Evolutionary conservation across 306 rosid genomes (phyloP), one percentile per base, ranked within the genome.

Genomic region (Morella rubra): DNA sequence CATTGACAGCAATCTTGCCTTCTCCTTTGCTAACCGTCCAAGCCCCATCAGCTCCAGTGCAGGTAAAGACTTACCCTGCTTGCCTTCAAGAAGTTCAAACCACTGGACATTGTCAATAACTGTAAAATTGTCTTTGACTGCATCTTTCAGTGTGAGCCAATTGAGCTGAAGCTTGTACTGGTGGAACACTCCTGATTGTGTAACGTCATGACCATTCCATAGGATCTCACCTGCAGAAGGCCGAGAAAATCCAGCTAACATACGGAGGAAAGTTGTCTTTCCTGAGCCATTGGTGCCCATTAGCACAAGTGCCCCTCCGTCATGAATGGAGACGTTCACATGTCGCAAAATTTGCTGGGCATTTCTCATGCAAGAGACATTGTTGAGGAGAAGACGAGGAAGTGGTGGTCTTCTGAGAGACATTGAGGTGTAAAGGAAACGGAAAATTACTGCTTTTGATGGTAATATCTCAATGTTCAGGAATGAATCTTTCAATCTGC

Each of bases 111-210:
- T 93, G 65, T 90, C 89, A 0, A 89, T 67, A 70, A 91, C 93
- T 0, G 91, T 85, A 18, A 82, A 80, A 74, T 60, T 88, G 4
- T 81, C 91, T 45, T 80, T 79, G 37, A 91, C 83, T 13, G 96
- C 96, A 69, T 93, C 92, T 78, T 88, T 90, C 41, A 93, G 88
- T 55, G 96, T 87, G 59, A 93, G 91, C 97, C 98, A 93, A 78
- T 93, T 91, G 74, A 93, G 89, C 85, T 91, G 96, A 73, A 89
- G 96, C 87, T 90, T 93, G 81, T 91, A 93, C 81, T 93, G 98
- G 49, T 93, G 98, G 75, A 87, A 88, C 45, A 93, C 78, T 69
- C 89, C 88, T 4, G 98, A 91, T 42, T 88, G 69, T 76, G 87
- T 85, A 66, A 90, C 85, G 80, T 93, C 81, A 53, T 93, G 97